Percentiles rank a stretch among this genome's conserved stretches.
Evolutionary conservation across 2,329 filamentous ascomycete species (phyloP).

Genomic region (Microthyrium microscopicum): DNA sequence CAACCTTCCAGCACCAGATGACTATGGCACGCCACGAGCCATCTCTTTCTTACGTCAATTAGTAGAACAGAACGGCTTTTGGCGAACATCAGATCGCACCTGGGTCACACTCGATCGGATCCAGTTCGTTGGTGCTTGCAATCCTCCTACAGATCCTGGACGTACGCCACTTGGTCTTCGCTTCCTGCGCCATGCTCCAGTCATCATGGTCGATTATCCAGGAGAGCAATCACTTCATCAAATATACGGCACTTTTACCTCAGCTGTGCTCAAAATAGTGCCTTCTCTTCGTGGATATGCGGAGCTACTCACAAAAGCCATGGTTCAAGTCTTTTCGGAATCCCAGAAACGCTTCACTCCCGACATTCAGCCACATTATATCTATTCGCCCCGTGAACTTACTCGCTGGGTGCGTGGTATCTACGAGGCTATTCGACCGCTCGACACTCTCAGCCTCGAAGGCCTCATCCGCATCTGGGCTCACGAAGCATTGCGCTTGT

Average conservation of each 20-base stretch:
- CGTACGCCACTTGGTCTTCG: constrained; percentile 85
- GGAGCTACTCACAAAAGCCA: constrained; percentile 84
- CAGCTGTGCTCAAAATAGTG: constrained; percentile 89
- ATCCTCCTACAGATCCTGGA: constrained; percentile 91
- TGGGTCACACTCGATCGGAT: constrained; percentile 97
- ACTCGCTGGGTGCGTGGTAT: constrained; percentile 95
- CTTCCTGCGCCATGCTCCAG: constrained; percentile 91
- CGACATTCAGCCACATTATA: constrained; percentile 94
- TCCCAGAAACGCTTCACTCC: constrained; percentile 91
- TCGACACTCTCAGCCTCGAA: constrained; percentile 76
- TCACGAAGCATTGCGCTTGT: constrained; percentile 86
- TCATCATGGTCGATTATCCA: constrained; percentile 99
- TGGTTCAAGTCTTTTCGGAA: constrained; percentile 92
- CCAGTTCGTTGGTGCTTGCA: constrained; percentile 97
- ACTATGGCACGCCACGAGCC: constrained; percentile 90
- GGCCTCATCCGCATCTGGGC: constrained; percentile 95
- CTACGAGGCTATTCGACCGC: constrained; percentile 87
- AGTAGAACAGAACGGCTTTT: constrained; percentile 98
- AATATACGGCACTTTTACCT: constrained; percentile 98
- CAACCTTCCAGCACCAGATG: constrained; percentile 93
- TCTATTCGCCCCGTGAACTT: constrained; percentile 96
- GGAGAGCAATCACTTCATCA: constrained; percentile 87
- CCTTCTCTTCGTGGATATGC: constrained; percentile 89
- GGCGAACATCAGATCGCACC: constrained; percentile 90
- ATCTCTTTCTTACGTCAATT: constrained; percentile 96